Evolutionary conservation across 768 basidiomycete species (phyloP).

Genomic region (Rhizopogon rudus): DNA sequence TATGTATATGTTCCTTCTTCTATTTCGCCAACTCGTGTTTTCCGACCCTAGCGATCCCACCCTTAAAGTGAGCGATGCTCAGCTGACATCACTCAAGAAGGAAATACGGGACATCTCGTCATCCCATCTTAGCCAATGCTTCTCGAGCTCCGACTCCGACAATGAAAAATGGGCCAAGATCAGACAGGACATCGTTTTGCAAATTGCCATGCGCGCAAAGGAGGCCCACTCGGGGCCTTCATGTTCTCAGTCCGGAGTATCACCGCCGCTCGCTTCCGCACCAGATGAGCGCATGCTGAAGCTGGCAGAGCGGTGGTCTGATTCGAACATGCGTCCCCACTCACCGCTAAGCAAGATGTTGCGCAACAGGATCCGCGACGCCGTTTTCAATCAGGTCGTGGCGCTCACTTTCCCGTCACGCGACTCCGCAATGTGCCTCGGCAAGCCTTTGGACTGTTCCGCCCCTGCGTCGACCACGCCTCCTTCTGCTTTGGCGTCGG

Average conservation of each 20-base stretch:
- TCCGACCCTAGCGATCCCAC: conserved; percentile 36
- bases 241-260: conserved; percentile 17
- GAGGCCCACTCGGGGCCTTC: conserved; percentile 29
- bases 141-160: conserved; percentile 37
- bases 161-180: conserved; percentile 47
- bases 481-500: conserved; percentile 34
- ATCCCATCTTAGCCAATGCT: conserved; percentile 56
- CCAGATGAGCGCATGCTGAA: conserved; percentile 52
- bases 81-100: conserved; percentile 58
- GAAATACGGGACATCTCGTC: conserved; percentile 70
- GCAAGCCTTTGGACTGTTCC: conserved; percentile 20
- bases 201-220: conserved; percentile 67
- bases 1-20: conserved; percentile 75
- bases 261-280: conserved; percentile 20
- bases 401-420: conserved; percentile 45
- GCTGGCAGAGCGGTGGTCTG: conserved; percentile 70
- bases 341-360: conserved; percentile 59
- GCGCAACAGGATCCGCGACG: conserved; percentile 57
- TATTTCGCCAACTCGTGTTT: conserved; percentile 70
- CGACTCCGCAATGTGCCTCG: conserved; percentile 28
- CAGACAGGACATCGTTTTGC: conserved; percentile 66
- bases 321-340: conserved; percentile 54
- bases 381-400: conserved; percentile 57
- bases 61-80: conserved; percentile 43
- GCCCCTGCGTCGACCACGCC: conserved; percentile 5